These are phyloP conservation scores for Pseudogymnoascus sp. DNA, from an alignment of 2,329 filamentous ascomycete genomes.

Conservation along the genomic window DNA sequence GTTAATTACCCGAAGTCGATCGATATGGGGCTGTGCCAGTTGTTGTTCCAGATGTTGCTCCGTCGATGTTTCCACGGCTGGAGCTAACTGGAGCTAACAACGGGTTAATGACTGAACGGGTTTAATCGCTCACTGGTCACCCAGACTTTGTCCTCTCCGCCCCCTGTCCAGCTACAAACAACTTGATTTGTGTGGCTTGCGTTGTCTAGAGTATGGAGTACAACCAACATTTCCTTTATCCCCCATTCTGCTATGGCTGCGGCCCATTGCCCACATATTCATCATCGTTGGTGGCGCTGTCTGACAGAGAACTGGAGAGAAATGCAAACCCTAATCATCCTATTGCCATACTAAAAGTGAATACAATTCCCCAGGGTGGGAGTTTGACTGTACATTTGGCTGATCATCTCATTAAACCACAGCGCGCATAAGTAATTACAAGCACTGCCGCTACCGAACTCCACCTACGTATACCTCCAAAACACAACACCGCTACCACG, in stretches of 20 bases:
- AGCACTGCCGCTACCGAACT: neutral
- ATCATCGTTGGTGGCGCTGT: neutral
- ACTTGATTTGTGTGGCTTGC: neutral
- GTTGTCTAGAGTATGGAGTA: neutral
- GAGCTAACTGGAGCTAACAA: too few relatives aligned
- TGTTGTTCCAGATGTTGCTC: neutral
- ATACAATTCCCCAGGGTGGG: neutral
- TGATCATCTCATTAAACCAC: neutral
- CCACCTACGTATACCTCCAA: neutral
- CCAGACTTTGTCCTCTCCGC: neutral
- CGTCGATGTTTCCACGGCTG: neutral
- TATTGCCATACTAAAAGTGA: neutral
- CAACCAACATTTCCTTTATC: neutral
- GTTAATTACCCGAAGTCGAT: neutral
- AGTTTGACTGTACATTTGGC: neutral
- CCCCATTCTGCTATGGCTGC: neutral
- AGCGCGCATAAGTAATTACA: neutral
- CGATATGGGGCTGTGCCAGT: neutral
- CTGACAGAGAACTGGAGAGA: neutral
- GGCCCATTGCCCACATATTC: neutral
- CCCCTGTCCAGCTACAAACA: neutral
- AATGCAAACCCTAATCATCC: neutral
- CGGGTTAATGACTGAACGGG: neutral
- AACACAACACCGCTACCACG: neutral
- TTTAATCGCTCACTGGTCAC: neutral